Base-by-base conservation (phyloP, 2,329 filamentous ascomycete genomes). In the Rhexocercosporidium sp. region DNA sequence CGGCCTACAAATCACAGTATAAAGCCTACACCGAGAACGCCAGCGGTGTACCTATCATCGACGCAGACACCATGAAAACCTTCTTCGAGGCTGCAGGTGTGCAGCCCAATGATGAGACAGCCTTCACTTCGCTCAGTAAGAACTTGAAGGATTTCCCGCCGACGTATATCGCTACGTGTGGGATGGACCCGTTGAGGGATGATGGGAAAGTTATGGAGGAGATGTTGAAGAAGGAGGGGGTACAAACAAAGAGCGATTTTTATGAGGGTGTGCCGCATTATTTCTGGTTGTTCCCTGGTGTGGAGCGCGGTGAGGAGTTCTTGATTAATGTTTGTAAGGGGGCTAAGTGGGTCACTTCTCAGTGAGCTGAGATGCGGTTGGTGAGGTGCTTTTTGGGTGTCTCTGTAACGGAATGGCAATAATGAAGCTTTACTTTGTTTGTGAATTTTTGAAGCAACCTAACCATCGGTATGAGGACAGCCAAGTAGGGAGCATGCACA, bases 211-310 rank as follows among this genome's bases (percentile, higher is more conserved):
- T 78, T 1, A 41, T 78, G 41, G 75, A 74, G 69, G 59, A 60
- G 12, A 70, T 73, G 64, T 65, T 78, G 66, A 71, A 69, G 51
- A 70, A 77, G 18, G 70, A 69, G 1, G 76, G 75, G 0, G 71
- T 74, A 5, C 57, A 61, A 62, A 72, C 72, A 6, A 75, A 73
- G 68, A 69, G 69, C 25, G 75, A 77, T 44, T 64, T 69, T 37
- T 76, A 77, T 67, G 67, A 70, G 4, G 77, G 75, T 0, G 54
- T 75, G 47, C 76, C 77, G 47, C 77, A 79, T 69, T 79, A 76
- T 41, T 79, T 75, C 54, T 77, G 72, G 73, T 27, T 75, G 25
- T 71, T 74, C 49, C 72, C 71, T 0, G 63, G 65, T 25, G 47
- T 75, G 22, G 56, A 66, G 49, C 47, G 65, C 2, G 67, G 67